These are phyloP conservation scores for Hyparrhenia diplandra DNA, from an alignment of 176 grass and related monocot genomes.

Conservation along the genomic window DNA sequence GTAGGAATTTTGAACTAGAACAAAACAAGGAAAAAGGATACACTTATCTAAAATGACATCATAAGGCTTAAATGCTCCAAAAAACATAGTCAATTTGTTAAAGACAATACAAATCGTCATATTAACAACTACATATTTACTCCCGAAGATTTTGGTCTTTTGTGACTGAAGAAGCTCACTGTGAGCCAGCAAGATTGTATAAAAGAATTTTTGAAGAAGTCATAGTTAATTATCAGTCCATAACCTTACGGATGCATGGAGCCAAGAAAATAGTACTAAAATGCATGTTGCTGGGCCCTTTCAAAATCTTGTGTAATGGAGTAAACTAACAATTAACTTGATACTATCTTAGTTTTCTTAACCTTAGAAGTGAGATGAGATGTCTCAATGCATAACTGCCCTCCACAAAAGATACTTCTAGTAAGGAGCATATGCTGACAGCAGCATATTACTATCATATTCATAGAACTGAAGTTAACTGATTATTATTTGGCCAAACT, in stretches of 20 bases:
- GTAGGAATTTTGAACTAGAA: not conserved
- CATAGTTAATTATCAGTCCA: not conserved
- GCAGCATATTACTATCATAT: not conserved
- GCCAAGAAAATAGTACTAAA: not conserved
- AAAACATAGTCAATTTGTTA: not conserved
- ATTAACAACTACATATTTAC: not conserved
- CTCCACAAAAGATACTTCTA: not conserved
- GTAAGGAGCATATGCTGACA: not conserved
- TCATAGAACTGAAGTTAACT: not conserved
- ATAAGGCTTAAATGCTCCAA: not conserved
- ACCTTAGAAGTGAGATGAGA: not conserved
- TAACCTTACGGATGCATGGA: not conserved
- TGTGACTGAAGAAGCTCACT: not conserved
- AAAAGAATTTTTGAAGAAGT: conserved; percentile 3
- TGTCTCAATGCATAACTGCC: not conserved
- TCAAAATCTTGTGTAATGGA: not conserved
- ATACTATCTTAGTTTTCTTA: not conserved
- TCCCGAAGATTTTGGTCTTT: not conserved
- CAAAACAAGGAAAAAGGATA: not conserved
- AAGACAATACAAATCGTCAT: not conserved
- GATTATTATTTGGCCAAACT: not conserved
- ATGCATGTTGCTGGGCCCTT: not conserved
- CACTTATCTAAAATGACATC: not conserved
- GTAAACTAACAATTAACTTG: not conserved
- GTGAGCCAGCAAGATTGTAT: not conserved